A percentile compares a stretch with the other conserved stretches of the same genome.
Conservation (phyloP, 805 yeast genomes). For the Starmerella davenportii region DNA sequence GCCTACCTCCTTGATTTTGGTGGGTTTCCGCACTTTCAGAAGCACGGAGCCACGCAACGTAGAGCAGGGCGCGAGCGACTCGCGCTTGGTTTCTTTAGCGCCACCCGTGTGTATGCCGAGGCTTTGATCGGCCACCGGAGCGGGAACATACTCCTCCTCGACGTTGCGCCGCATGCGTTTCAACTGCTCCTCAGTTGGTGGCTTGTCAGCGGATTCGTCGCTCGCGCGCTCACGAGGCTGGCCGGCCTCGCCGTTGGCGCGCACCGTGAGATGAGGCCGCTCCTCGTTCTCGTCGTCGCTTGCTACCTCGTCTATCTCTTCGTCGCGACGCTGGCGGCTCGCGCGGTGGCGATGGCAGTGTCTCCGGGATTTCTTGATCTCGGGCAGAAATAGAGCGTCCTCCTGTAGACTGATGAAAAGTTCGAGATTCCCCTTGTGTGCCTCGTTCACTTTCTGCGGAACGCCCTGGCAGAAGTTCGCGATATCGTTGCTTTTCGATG, state of each 20-base stretch:
- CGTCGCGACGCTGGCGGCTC: not conserved
- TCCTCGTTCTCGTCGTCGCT: constrained; percentile 1
- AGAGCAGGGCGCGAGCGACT: constrained; percentile 22
- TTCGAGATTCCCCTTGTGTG: constrained; percentile 22
- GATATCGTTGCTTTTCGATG: constrained; percentile 1
- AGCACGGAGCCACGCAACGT: constrained; percentile 62
- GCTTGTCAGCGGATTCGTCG: not conserved
- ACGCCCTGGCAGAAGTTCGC: constrained; percentile 19
- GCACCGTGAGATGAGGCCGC: not conserved
- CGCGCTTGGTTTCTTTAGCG: not conserved
- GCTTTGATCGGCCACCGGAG: not conserved
- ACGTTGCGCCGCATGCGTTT: not conserved
- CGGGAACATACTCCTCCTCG: not conserved
- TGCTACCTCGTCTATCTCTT: not conserved
- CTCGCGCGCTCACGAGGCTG: not conserved
- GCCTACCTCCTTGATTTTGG: constrained; percentile 48
- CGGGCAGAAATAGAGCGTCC: constrained; percentile 20
- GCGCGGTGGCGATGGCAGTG: not conserved
- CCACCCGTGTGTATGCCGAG: constrained; percentile 9
- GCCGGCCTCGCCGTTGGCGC: not conserved
- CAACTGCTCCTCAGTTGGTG: not conserved
- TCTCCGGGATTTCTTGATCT: constrained; percentile 4
- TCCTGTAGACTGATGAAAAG: constrained; percentile 21
- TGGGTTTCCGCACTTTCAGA: constrained; percentile 51
- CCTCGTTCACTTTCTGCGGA: constrained; percentile 19